These are phyloP conservation scores for Trypanosoma cruzi DNA, from an alignment of 208 protist genomes.

Conservation along the genomic window DNA sequence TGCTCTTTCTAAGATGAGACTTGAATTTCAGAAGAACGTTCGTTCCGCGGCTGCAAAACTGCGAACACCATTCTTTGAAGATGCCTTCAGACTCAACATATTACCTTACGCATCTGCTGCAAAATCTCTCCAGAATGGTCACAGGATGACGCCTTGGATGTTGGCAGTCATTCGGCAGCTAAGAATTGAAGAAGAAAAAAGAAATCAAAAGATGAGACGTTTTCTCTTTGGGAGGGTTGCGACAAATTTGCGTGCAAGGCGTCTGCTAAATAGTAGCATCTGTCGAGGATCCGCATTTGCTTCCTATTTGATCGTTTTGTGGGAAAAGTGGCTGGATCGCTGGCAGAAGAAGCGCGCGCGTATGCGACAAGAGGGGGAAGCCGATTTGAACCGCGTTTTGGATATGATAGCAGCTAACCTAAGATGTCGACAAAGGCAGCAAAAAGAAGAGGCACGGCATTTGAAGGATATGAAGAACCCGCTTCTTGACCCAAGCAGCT, in stretches of 20 bases:
- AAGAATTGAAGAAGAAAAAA: constrained; percentile 15
- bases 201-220: constrained; percentile 3
- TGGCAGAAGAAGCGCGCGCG: not conserved
- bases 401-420: constrained; percentile 7
- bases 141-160: constrained; percentile 6
- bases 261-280: constrained; percentile 1
- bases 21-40: not conserved
- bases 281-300: constrained; percentile 26
- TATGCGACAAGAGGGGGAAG: not conserved
- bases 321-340: constrained; percentile 22
- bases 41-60: constrained; percentile 1
- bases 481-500: constrained; percentile 15
- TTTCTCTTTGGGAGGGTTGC: constrained; percentile 14
- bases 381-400: constrained; percentile 9
- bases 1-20: not conserved
- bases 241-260: constrained; percentile 25
- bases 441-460: not conserved
- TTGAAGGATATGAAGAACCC: not conserved
- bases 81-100: constrained; percentile 10
- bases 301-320: constrained; percentile 21
- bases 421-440: not conserved
- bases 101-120: constrained; percentile 20
- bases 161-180: constrained; percentile 6
- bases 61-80: constrained; percentile 18
- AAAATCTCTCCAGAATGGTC: constrained; percentile 10